These are phyloP conservation scores for Sordariomycetes sp. DNA, from an alignment of 2,329 filamentous ascomycete genomes.

Conservation along the genomic window DNA sequence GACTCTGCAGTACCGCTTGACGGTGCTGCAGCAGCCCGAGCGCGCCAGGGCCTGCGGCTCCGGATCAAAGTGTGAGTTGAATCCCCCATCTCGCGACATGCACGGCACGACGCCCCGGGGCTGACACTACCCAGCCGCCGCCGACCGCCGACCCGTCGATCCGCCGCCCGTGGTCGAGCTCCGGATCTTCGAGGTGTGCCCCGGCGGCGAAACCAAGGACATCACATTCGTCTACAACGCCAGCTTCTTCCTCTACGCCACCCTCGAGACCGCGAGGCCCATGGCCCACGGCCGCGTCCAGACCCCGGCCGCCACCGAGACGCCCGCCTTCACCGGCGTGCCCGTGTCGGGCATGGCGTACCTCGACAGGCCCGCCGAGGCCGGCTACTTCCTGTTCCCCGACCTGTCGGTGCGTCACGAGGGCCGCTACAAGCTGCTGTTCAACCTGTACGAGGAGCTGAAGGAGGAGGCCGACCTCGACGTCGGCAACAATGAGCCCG, in stretches of 20 bases:
- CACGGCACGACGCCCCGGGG: not conserved
- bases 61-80: constrained; percentile 73
- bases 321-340: constrained; percentile 83
- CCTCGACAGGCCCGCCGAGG: constrained; percentile 67
- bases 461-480: constrained; percentile 76
- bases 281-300: constrained; percentile 71
- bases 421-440: constrained; percentile 80
- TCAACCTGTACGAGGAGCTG: constrained; percentile 87
- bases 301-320: constrained; percentile 51
- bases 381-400: constrained; percentile 94
- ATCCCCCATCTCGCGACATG: no score
- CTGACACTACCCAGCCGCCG: constrained; percentile 42
- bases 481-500: constrained; percentile 20
- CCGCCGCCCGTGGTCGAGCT: constrained; percentile 90
- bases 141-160: constrained; percentile 84
- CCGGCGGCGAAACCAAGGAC: constrained; percentile 46
- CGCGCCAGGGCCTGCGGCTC: constrained; percentile 90
- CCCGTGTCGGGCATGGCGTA: constrained; percentile 94
- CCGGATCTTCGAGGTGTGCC: constrained; percentile 61
- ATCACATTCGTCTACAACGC: constrained; percentile 88
- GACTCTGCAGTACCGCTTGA: constrained; percentile 67
- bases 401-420: constrained; percentile 94
- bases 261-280: constrained; percentile 71
- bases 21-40: constrained; percentile 87
- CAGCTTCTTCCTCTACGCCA: constrained; percentile 95